phyloP scores from a whole-genome alignment of 78 protist species.

The Dictyostelium brefeldianum region DNA sequence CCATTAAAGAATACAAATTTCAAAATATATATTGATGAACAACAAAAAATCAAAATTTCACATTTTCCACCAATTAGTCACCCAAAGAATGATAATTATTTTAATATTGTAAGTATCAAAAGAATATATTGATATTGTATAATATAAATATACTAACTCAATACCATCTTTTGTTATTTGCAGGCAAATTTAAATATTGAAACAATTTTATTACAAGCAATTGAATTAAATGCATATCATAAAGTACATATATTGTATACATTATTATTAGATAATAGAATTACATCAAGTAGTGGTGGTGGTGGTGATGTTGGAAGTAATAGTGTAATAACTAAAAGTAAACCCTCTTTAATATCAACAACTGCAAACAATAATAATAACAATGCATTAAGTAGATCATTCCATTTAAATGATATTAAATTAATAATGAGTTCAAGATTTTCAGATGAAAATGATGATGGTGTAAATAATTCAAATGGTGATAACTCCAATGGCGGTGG shows the following conservation, averaged over 20 bases:
- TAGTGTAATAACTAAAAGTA: neutral
- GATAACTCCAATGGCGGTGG: neutral
- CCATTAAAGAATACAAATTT: conserved; percentile 23
- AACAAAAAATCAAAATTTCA: conserved; percentile 15
- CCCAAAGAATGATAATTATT: conserved; percentile 49
- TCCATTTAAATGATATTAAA: conserved; percentile 48
- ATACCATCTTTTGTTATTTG: too few relatives aligned
- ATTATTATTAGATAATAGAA: neutral
- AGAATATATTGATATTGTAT: too few relatives aligned
- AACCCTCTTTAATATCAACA: neutral
- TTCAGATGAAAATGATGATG: neutral
- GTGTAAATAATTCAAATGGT: neutral
- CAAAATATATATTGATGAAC: conserved; percentile 28
- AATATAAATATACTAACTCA: too few relatives aligned
- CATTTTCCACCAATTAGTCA: conserved; percentile 45
- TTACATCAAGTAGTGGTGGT: neutral
- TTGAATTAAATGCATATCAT: conserved; percentile 49
- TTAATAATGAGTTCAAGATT: conserved; percentile 27
- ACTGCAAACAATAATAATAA: neutral
- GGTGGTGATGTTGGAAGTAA: neutral
- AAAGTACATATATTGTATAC: conserved; percentile 10
- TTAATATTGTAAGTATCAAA: conserved; percentile 32
- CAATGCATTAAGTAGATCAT: neutral
- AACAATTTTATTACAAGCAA: conserved; percentile 39
- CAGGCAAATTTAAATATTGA: conserved; percentile 39